Percentiles rank a stretch among this genome's conserved stretches.
Evolutionary conservation across 2,329 filamentous ascomycete genomes (phyloP).

Genomic region (Talaromyces atroroseus): DNA sequence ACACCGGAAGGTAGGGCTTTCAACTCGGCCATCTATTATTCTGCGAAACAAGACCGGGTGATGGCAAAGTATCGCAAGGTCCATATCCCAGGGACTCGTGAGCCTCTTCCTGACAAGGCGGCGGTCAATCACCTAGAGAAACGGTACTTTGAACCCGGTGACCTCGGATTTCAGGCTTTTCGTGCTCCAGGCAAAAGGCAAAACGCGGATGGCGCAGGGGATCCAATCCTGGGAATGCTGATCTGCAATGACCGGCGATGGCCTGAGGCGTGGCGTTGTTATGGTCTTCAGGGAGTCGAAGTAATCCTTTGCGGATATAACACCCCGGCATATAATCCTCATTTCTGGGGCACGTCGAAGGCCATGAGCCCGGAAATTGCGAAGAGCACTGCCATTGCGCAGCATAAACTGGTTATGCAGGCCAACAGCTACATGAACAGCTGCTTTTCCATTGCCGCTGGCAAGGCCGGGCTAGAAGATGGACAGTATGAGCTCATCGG

Average conservation of each 20-base stretch:
- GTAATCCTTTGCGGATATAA: slow-evolving; percentile 18
- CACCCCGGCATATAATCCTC: not conserved
- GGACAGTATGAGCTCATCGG: not conserved
- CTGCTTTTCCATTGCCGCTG: slow-evolving; percentile 46
- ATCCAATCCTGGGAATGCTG: slow-evolving; percentile 51
- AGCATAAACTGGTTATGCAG: slow-evolving; percentile 48
- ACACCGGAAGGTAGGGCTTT: not conserved
- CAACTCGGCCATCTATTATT: not conserved
- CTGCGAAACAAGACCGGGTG: not conserved
- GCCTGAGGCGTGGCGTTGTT: slow-evolving; percentile 50
- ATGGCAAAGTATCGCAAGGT: not conserved
- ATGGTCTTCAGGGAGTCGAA: slow-evolving; percentile 49
- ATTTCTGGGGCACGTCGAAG: not conserved
- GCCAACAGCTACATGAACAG: slow-evolving; percentile 50
- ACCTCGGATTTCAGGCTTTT: not conserved
- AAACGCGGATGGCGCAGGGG: not conserved
- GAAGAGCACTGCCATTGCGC: slow-evolving; percentile 44
- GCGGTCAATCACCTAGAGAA: not conserved
- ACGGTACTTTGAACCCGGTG: not conserved
- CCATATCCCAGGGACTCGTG: not conserved
- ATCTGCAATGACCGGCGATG: slow-evolving; percentile 53
- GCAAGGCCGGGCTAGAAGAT: slow-evolving; percentile 48
- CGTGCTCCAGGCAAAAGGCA: not conserved
- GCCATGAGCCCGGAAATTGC: not conserved
- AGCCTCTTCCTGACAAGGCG: not conserved